A percentile compares a stretch with the other conserved stretches of the same genome.
These are phyloP conservation scores for Gamarada debralockiae DNA, from an alignment of 495 filamentous ascomycete species.

Conservation along the genomic window DNA sequence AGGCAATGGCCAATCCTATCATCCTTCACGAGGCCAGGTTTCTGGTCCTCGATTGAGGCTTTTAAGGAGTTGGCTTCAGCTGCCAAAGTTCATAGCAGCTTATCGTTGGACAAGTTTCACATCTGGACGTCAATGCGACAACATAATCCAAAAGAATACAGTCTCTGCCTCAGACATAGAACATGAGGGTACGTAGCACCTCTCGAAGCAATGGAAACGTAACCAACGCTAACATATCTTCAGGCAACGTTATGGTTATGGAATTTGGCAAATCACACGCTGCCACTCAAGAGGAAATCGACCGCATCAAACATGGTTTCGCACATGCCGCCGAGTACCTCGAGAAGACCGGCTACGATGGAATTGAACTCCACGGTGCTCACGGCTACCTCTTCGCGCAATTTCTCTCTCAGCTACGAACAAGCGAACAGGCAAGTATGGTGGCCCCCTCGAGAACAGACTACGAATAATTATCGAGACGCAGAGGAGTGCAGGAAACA, in stretches of 20 bases:
- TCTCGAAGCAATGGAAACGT: constrained; percentile 9
- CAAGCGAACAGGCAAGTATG: constrained; percentile 50
- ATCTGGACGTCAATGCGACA: constrained; percentile 57
- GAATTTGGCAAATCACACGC: constrained; percentile 46
- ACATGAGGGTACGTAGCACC: constrained; percentile 29
- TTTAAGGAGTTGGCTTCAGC: constrained; percentile 48
- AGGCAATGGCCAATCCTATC: constrained; percentile 53
- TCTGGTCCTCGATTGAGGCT: constrained; percentile 52
- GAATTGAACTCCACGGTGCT: constrained; percentile 57
- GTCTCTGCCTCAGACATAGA: constrained; percentile 60
- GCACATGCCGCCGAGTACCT: constrained; percentile 55
- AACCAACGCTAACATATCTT: constrained; percentile 21
- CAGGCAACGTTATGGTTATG: constrained; percentile 30
- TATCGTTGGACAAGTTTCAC: constrained; percentile 59
- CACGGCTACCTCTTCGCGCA: constrained; percentile 62
- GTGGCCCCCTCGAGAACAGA: constrained; percentile 55
- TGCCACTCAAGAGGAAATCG: constrained; percentile 59
- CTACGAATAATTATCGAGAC: constrained; percentile 42
- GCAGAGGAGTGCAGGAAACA: constrained; percentile 34
- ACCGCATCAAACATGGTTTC: constrained; percentile 56
- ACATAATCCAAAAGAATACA: constrained; percentile 47
- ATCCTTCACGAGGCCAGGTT: constrained; percentile 44
- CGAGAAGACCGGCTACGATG: constrained; percentile 62
- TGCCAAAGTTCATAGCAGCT: constrained; percentile 47
- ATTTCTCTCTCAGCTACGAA: constrained; percentile 61